Evolutionary conservation across 2,329 filamentous ascomycete species (phyloP).

Genomic region (Fusarium burgessii): DNA sequence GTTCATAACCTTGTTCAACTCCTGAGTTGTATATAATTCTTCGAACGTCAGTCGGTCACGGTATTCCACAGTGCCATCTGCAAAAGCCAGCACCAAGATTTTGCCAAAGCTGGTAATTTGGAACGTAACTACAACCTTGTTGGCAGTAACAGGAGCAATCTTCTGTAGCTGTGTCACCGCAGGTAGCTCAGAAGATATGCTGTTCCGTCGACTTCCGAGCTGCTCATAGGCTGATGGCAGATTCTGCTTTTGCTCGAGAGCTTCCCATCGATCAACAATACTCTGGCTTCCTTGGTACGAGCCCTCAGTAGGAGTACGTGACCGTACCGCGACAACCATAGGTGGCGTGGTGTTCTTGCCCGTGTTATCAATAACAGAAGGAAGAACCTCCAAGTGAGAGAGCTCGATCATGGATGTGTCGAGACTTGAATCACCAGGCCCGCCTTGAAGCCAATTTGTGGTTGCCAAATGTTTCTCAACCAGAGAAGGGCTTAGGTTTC

Average conservation of each 20-base stretch:
- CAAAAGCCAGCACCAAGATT: constrained; percentile 77
- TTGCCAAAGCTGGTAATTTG: constrained; percentile 77
- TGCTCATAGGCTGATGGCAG: constrained; percentile 84
- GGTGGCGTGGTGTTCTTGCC: constrained; percentile 68
- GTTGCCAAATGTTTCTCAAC: constrained; percentile 67
- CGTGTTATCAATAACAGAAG: constrained; percentile 70
- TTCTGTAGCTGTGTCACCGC: constrained; percentile 65
- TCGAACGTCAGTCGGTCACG: constrained; percentile 81
- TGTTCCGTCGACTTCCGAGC: constrained; percentile 72
- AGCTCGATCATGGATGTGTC: constrained; percentile 71
- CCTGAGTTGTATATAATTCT: constrained; percentile 72
- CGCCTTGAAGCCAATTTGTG: constrained; percentile 67
- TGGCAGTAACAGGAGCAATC: constrained; percentile 74
- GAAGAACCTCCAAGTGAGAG: constrained; percentile 80
- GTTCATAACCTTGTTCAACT: constrained; percentile 74
- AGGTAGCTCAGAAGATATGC: constrained; percentile 52
- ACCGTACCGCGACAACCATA: constrained; percentile 79
- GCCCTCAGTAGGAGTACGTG: constrained; percentile 65
- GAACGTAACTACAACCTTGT: constrained; percentile 78
- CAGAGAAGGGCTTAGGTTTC: constrained; percentile 64
- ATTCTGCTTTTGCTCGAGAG: constrained; percentile 74
- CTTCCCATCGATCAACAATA: constrained; percentile 85
- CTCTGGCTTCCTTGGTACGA: constrained; percentile 75
- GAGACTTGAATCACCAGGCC: constrained; percentile 56
- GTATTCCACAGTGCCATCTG: constrained; percentile 85